phyloP scores from a whole-genome alignment of 2,329 filamentous ascomycete genomes.

The Aspergillus jensenii region DNA sequence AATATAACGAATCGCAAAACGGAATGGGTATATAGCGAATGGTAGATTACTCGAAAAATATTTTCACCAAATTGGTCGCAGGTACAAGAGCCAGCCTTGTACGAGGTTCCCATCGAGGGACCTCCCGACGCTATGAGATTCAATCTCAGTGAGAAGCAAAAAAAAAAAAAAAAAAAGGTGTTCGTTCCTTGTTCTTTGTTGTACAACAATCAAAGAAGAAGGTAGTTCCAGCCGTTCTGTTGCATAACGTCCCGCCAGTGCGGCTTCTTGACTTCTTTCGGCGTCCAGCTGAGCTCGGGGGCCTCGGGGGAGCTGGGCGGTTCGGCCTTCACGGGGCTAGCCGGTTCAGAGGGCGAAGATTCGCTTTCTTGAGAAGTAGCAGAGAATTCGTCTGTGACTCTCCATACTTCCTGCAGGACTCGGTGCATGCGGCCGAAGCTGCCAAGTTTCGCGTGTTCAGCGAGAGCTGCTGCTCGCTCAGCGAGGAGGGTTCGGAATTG shows the following conservation, averaged over 20 bases:
- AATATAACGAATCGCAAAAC: conserved; percentile 6
- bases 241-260: conserved; percentile 96
- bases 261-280: conserved; percentile 47
- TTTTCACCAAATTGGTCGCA: conserved; percentile 8
- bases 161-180: too few relatives aligned
- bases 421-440: conserved; percentile 81
- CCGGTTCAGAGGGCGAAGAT: conserved; percentile 6
- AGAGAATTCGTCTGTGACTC: conserved; percentile 62
- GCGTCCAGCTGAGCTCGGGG: conserved; percentile 4
- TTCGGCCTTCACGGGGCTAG: conserved; percentile 22
- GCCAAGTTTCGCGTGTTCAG: conserved; percentile 74
- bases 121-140: conserved; percentile 14
- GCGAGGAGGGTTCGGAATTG: conserved; percentile 75
- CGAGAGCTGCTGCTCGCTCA: conserved; percentile 71
- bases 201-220: conserved; percentile 68
- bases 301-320: conserved; percentile 18
- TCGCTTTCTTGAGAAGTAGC: conserved; percentile 12
- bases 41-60: conserved; percentile 3
- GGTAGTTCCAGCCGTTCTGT: conserved; percentile 86
- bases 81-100: conserved; percentile 20
- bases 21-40: conserved; percentile 11
- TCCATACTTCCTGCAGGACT: conserved; percentile 81
- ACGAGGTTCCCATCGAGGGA: conserved; percentile 22
- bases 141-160: conserved; percentile 15
- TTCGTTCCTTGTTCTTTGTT: neutral